These are phyloP conservation scores for Suillus cothurnatus DNA, from an alignment of 768 basidiomycete species.

Conservation along the genomic window DNA sequence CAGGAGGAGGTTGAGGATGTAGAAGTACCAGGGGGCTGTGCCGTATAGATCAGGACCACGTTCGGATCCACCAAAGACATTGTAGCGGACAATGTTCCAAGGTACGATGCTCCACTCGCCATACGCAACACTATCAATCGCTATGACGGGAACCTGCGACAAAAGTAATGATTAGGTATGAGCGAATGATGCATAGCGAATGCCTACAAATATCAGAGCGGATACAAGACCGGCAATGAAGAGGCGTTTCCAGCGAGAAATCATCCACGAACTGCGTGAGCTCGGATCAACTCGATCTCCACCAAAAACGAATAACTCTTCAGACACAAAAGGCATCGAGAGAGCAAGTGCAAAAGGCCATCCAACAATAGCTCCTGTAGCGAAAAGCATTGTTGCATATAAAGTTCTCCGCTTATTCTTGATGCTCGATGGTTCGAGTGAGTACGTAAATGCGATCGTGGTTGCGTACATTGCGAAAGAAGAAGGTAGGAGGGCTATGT, in stretches of 20 bases:
- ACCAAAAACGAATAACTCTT: conserved; percentile 82
- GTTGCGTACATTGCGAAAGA: conserved; percentile 93
- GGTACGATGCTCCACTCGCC: conserved; percentile 78
- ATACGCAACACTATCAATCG: conserved; percentile 86
- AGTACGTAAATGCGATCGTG: conserved; percentile 75
- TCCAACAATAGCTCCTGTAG: conserved; percentile 83
- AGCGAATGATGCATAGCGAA: background rate
- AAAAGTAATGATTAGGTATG: background rate
- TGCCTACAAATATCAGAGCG: conserved; percentile 61
- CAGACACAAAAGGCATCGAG: conserved; percentile 85
- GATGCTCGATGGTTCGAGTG: conserved; percentile 57
- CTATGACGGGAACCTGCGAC: conserved; percentile 79
- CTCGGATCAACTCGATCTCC: conserved; percentile 61
- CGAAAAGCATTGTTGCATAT: conserved; percentile 69
- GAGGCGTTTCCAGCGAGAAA: conserved; percentile 62
- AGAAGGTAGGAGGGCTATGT: conserved; percentile 87
- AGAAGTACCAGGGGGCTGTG: conserved; percentile 85
- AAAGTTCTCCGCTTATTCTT: conserved; percentile 58
- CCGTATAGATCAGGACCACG: conserved; percentile 94
- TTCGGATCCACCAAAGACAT: conserved; percentile 78
- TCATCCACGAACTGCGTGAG: conserved; percentile 52
- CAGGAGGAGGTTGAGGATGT: conserved; percentile 84
- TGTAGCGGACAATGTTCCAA: conserved; percentile 94
- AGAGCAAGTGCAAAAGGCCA: conserved; percentile 97
- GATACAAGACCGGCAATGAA: conserved; percentile 56